Percentiles rank a stretch among this genome's conserved stretches.
Evolutionary conservation across 176 grass and related monocot species (phyloP).

Genomic region (Carex parvula): DNA sequence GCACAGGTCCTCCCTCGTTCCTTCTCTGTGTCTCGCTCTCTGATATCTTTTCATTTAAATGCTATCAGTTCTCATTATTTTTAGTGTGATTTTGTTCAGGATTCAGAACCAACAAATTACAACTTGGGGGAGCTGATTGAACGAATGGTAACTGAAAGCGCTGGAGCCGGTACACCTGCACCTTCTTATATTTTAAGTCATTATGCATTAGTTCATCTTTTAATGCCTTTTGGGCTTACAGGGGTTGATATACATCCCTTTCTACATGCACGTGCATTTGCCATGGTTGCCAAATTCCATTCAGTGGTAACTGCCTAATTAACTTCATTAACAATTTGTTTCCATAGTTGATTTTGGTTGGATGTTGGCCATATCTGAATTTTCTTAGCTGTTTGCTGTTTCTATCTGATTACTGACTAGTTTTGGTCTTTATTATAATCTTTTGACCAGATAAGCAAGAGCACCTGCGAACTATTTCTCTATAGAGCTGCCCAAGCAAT

Average conservation of each 20-base stretch:
- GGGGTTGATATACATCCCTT: slow-evolving; percentile 68
- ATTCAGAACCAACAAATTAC: slow-evolving; percentile 51
- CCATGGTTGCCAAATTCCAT: slow-evolving; percentile 65
- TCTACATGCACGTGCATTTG: slow-evolving; percentile 87
- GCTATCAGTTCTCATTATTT: slow-evolving; percentile 19
- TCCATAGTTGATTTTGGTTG: slow-evolving; percentile 1
- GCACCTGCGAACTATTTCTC: slow-evolving; percentile 62
- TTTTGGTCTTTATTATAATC: background rate
- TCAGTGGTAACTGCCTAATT: slow-evolving; percentile 47
- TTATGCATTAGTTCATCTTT: slow-evolving; percentile 13
- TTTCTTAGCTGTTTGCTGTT: background rate
- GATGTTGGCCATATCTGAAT: background rate
- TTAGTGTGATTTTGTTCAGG: slow-evolving; percentile 37
- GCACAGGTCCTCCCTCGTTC: slow-evolving; percentile 40
- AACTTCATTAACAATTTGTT: slow-evolving; percentile 7
- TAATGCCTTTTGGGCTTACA: slow-evolving; percentile 38
- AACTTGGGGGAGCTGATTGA: slow-evolving; percentile 71
- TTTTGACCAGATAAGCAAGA: slow-evolving; percentile 64
- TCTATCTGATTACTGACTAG: background rate
- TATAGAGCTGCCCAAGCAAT: slow-evolving; percentile 58
- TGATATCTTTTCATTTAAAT: background rate
- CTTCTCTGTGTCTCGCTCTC: background rate
- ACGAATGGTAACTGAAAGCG: slow-evolving; percentile 68
- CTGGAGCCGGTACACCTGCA: slow-evolving; percentile 50
- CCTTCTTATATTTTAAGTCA: slow-evolving; percentile 4